These are phyloP conservation scores for Fusarium incarnatum DNA, from an alignment of 2,329 filamentous ascomycete genomes.

Conservation along the genomic window DNA sequence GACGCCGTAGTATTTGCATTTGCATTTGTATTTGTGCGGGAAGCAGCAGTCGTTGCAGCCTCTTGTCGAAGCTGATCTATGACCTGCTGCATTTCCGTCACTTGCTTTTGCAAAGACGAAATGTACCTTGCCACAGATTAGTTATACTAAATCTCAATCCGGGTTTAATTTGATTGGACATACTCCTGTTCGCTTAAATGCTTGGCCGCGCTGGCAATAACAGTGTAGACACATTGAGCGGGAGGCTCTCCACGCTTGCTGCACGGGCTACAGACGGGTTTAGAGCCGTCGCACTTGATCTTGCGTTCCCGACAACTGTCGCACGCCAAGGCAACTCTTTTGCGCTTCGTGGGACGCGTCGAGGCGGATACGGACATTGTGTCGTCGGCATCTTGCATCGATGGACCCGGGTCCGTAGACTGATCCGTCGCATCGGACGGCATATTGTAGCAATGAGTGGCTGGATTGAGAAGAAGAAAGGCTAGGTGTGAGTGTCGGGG, in stretches of 20 bases:
- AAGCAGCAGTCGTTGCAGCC: neutral
- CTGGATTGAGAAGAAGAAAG: neutral
- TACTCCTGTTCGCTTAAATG: conserved; percentile 9
- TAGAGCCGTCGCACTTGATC: conserved; percentile 10
- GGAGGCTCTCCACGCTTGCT: neutral
- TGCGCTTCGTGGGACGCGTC: conserved; percentile 1
- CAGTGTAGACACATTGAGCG: neutral
- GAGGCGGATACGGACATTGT: neutral
- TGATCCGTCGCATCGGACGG: neutral
- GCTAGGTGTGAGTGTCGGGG: neutral
- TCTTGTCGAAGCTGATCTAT: conserved; percentile 12
- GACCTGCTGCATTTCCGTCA: neutral
- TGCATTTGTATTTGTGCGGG: neutral
- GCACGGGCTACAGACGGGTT: conserved; percentile 8
- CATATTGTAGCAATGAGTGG: neutral
- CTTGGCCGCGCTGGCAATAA: neutral
- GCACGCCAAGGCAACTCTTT: conserved; percentile 16
- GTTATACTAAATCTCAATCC: too few relatives aligned
- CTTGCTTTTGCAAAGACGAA: neutral
- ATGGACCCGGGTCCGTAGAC: neutral
- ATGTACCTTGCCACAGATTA: neutral
- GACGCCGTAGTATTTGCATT: neutral
- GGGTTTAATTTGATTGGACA: neutral
- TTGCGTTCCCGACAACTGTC: conserved; percentile 15
- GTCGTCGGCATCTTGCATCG: neutral